phyloP scores from a whole-genome alignment of 2,329 filamentous ascomycete genomes.

The Pseudogymnoascus sp. region DNA sequence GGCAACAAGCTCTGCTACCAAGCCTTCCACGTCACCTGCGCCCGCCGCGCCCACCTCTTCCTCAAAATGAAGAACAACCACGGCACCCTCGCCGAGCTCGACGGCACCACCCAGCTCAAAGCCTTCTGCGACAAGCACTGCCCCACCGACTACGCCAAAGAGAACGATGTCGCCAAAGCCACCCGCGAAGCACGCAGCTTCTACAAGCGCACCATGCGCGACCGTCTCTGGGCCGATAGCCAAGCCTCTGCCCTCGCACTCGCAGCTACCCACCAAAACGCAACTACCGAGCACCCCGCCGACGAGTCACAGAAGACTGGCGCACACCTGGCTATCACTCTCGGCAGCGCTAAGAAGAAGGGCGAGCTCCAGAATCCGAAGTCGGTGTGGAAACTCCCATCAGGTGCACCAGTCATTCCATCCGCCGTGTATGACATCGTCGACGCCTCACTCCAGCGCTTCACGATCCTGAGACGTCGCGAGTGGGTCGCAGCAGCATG shows the following conservation, averaged over 20 bases:
- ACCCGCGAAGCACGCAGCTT: slow-evolving; percentile 78
- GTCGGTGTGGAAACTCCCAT: slow-evolving; percentile 82
- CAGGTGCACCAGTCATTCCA: slow-evolving; percentile 89
- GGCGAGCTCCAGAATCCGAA: slow-evolving; percentile 54
- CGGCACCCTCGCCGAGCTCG: slow-evolving; percentile 65
- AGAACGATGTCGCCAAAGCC: slow-evolving; percentile 73
- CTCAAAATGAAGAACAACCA: slow-evolving; percentile 95
- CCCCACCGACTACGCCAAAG: slow-evolving; percentile 76
- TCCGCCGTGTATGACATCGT: slow-evolving; percentile 81
- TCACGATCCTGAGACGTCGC: slow-evolving; percentile 75
- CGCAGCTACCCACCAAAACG: slow-evolving; percentile 61
- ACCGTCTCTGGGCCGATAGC: slow-evolving; percentile 84
- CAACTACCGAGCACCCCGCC: slow-evolving; percentile 57
- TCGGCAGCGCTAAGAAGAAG: slow-evolving; percentile 67
- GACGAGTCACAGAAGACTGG: slow-evolving; percentile 81
- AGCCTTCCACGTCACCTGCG: slow-evolving; percentile 95
- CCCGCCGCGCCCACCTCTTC: slow-evolving; percentile 76
- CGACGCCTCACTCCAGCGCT: slow-evolving; percentile 72
- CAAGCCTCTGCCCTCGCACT: slow-evolving; percentile 74
- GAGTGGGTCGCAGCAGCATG: slow-evolving; percentile 90
- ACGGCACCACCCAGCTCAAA: slow-evolving; percentile 76
- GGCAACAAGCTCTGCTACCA: slow-evolving; percentile 96
- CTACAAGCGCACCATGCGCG: slow-evolving; percentile 83
- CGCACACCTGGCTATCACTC: slow-evolving; percentile 66
- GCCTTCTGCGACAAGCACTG: slow-evolving; percentile 96